Evolutionary conservation across 768 basidiomycete genomes (phyloP).

Genomic region (Calocybe indica): DNA sequence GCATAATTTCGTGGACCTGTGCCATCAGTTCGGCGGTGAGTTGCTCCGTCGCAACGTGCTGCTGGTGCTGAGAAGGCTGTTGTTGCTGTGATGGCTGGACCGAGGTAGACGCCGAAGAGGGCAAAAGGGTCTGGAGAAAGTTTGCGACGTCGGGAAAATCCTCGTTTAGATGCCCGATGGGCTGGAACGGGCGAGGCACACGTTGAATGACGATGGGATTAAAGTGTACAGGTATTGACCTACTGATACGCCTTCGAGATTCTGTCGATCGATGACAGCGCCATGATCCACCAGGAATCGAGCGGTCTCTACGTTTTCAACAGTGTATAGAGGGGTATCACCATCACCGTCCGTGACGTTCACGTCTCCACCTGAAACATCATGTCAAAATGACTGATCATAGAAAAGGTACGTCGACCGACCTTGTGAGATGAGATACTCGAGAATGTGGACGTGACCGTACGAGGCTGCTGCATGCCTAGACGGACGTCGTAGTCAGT

Average conservation of each 20-base stretch:
- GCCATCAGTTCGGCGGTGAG: slow-evolving; percentile 64
- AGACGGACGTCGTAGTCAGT: slow-evolving; percentile 8
- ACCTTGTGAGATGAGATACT: slow-evolving; percentile 76
- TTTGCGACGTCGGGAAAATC: slow-evolving; percentile 66
- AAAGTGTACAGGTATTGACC: slow-evolving; percentile 17
- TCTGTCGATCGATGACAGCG: slow-evolving; percentile 54
- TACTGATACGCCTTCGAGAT: slow-evolving; percentile 74
- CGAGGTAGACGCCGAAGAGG: slow-evolving; percentile 14
- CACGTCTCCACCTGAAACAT: slow-evolving; percentile 67
- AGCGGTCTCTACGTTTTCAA: slow-evolving; percentile 77
- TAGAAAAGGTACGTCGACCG: slow-evolving; percentile 7
- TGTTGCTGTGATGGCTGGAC: slow-evolving; percentile 9
- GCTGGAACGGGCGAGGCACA: slow-evolving; percentile 32
- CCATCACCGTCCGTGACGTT: slow-evolving; percentile 83
- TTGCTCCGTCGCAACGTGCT: slow-evolving; percentile 63
- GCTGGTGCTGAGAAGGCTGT: slow-evolving; percentile 56
- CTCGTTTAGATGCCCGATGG: slow-evolving; percentile 61
- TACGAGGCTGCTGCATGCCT: slow-evolving; percentile 96
- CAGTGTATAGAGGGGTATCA: slow-evolving; percentile 89
- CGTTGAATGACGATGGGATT: background rate
- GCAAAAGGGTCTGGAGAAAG: slow-evolving; percentile 44
- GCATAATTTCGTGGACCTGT: slow-evolving; percentile 62
- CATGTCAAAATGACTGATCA: slow-evolving; percentile 6
- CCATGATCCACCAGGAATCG: slow-evolving; percentile 75
- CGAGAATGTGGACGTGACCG: slow-evolving; percentile 67